These are phyloP conservation scores for Thalia dealbata DNA, from an alignment of 176 grass and related monocot species.

Conservation along the genomic window DNA sequence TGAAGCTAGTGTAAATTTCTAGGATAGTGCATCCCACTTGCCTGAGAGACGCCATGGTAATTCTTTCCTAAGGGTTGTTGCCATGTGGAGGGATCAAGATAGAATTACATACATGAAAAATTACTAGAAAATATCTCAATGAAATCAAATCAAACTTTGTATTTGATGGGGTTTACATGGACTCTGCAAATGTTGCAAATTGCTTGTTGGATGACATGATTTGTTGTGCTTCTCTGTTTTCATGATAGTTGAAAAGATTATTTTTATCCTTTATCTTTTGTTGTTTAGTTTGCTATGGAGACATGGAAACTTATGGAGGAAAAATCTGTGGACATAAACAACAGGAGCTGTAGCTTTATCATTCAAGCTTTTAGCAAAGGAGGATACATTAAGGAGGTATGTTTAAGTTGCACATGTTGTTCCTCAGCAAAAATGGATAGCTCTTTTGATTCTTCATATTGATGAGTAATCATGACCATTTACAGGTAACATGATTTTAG, in stretches of 20 bases:
- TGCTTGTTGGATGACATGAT: too few species aligned
- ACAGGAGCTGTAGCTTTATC: conserved; percentile 32
- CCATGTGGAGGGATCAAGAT: too few species aligned
- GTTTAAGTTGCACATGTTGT: not conserved
- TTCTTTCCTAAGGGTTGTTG: too few species aligned
- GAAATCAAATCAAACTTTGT: not conserved
- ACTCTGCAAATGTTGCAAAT: not conserved
- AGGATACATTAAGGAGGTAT: conserved; percentile 57
- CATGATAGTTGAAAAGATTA: conserved; percentile 8
- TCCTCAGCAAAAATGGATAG: not conserved
- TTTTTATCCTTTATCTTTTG: conserved; percentile 7
- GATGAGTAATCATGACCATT: not conserved
- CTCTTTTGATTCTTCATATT: not conserved
- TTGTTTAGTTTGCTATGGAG: conserved; percentile 61
- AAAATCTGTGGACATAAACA: conserved; percentile 37
- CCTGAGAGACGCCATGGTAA: not conserved
- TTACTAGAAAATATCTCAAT: not conserved
- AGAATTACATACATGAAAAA: not conserved
- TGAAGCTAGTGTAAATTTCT: not conserved
- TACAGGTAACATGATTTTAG: not conserved
- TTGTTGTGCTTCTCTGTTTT: not conserved
- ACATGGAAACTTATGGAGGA: conserved; percentile 60
- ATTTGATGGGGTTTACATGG: not conserved
- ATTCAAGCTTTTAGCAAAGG: conserved; percentile 56
- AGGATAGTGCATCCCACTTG: not conserved